Conservation (phyloP, 495 filamentous ascomycete genomes). For the Melanomma pulvis-pyrius region DNA sequence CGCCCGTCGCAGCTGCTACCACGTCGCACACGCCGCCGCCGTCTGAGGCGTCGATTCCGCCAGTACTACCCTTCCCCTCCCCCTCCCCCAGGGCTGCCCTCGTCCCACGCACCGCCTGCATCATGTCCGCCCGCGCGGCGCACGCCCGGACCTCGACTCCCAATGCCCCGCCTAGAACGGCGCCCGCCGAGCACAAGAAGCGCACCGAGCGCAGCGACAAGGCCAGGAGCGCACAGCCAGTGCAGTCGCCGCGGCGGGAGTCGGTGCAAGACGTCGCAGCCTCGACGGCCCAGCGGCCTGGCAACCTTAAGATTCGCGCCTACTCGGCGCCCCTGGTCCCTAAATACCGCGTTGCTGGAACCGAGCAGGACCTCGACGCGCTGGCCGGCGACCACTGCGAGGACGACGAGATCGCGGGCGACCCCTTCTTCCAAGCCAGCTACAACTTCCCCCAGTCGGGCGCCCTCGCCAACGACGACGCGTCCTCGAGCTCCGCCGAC, state of each 20-base stretch:
- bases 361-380: constrained; percentile 25
- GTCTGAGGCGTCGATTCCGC: too few species aligned
- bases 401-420: constrained; percentile 39
- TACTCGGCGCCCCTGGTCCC: constrained; percentile 40
- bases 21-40: constrained; percentile 26
- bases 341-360: constrained; percentile 25
- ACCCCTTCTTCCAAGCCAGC: constrained; percentile 41
- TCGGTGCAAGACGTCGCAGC: constrained; percentile 11
- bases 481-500: constrained; percentile 27
- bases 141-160: background rate
- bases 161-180: background rate
- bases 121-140: background rate
- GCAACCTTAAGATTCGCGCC: constrained; percentile 36
- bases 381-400: constrained; percentile 26
- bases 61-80: constrained; percentile 18
- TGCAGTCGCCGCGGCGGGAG: constrained; percentile 28
- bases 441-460: constrained; percentile 30
- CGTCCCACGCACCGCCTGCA: background rate
- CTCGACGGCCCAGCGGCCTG: constrained; percentile 14
- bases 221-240: constrained; percentile 33
- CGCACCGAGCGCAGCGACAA: constrained; percentile 27
- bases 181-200: background rate
- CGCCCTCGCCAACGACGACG: constrained; percentile 12
- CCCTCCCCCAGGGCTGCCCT: constrained; percentile 5
- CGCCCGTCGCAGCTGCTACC: constrained; percentile 19